Base-by-base conservation (phyloP, 2,329 filamentous ascomycete species). In the Ceratocystis papillata region DNA sequence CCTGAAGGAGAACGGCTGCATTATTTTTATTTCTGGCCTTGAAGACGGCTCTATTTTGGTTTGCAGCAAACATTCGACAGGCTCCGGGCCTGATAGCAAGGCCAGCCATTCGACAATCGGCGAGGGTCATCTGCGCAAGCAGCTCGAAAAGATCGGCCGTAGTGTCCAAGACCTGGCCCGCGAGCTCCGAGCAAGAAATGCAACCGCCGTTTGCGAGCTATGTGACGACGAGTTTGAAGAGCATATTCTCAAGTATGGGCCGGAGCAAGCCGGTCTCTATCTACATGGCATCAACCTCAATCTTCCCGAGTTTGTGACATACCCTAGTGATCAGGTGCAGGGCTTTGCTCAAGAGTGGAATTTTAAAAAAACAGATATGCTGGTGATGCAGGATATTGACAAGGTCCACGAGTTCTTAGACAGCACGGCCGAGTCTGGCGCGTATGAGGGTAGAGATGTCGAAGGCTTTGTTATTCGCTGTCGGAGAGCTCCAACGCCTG, bases 11-110 rank as follows among this genome's bases (percentile, higher is more conserved):
- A 99, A 99, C 72, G 94, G 94, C n/a, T 99, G 94, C 76, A 99
- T 99, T 75, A 96, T 99, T 71, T 99, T 99, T 78, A 86, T 99
- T 57, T 87, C 91, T 17, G 94, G 92, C 15, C 80, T 99, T 25
- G 89, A 95, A 72, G 92, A 96, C 72, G 92, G 85, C 45, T 90
- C 89, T 1, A 79, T 99, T 8, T 79, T 99, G 6, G 92, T 99
- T n/a, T 97, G 93, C 82, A 97, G 93, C 80, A 99, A 99, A 74
- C 94, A 99, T 75, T 97, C 94, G 0, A 97, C 92, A 0, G 94
- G 94, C 5, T 79, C 84, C 28, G 83, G 93, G n/a, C 76, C 76
- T 25, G 90, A 95, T 73, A 77, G 79, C 4, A 81, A 85, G 37
- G 70, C 88, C 67, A 96, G 90, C 76, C 94, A 99, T 78, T 90